Conservation (phyloP, 2,329 filamentous ascomycete genomes). For the Beauveria scarabaeidicola region DNA sequence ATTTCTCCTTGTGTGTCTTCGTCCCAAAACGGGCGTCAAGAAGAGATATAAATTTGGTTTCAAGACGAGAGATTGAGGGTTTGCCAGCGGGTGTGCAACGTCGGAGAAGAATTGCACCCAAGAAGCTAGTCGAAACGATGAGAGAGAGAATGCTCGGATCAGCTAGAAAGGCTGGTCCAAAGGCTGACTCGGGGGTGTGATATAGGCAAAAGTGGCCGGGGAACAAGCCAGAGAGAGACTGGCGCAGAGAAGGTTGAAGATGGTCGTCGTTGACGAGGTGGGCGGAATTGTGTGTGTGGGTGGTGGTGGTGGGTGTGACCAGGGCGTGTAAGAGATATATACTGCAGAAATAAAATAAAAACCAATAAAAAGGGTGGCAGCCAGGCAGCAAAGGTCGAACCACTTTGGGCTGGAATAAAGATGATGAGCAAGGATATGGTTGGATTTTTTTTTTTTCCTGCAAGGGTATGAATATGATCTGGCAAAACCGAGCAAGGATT, state of each 20-base stretch:
- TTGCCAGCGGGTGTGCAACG: background rate
- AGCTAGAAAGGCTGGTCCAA: background rate
- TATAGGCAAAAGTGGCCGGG: background rate
- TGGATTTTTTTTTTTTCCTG: background rate
- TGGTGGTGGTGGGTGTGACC: background rate
- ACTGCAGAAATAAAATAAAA: background rate
- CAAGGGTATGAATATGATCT: conserved; percentile 4
- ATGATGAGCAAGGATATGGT: background rate
- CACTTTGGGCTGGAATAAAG: conserved; percentile 5
- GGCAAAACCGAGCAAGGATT: background rate
- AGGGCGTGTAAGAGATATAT: conserved; percentile 11
- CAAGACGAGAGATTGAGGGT: background rate
- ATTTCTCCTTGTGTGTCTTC: background rate
- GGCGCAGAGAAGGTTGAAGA: background rate
- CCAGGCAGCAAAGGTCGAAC: background rate
- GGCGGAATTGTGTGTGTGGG: background rate
- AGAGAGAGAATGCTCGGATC: background rate
- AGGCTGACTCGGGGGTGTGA: background rate
- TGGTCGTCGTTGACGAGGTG: background rate
- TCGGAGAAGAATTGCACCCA: background rate
- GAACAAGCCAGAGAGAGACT: background rate
- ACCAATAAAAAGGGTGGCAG: background rate
- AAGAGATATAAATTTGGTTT: background rate
- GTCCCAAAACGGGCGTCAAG: background rate
- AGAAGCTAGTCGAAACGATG: background rate